Base-by-base conservation (phyloP, 2,329 filamentous ascomycete species). In the Diaporthe citriasiana region DNA sequence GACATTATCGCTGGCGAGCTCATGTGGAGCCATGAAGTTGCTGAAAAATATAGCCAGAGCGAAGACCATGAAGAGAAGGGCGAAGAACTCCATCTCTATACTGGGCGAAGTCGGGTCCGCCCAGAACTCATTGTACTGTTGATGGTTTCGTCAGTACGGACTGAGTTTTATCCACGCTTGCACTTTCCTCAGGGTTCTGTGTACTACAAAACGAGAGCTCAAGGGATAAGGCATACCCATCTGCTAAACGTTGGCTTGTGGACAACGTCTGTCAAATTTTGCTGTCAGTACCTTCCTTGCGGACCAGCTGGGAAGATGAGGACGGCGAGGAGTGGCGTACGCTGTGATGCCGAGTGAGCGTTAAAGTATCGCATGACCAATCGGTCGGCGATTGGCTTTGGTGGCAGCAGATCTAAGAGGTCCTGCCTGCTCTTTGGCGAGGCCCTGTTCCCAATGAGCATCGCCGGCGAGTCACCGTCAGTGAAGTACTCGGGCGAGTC, bases 331-430 rank as follows among this genome's bases (percentile, higher is more conserved):
- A 40, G 22, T 3, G 7, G 53, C 83, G 78, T 78, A 90, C 88
- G 85, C 73, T 88, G 83, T 53, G 88, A 87, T 25, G 89, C 87
- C 71, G 84, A 88, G 75, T 86, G 85, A 0, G 87, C 88, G 71
- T 84, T 83, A 77, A 91, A 90, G 77, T 89, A 90, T 60, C 86
- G 82, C 76, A 85, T 86, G 74, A 90, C 83, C 50, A 90, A 81
- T 47, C 85, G 83, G 77, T 90, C 89, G 12, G 86, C 84, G 6
- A 88, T 79, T 2, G 78, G 78, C 53, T 84, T 84, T 27, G 86
- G 82, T 3, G 89, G 89, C 12, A 91, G 76, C 55, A 84, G 77
- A n/a, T 79, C 81, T 3, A 91, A 74, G 27, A 91, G 78, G 12
- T 89, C 86, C 7, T 84, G 78, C 38, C 85, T 86, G 63, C 82